Conservation (phyloP, 2,329 filamentous ascomycete genomes). For the Fusarium chlamydosporum region DNA sequence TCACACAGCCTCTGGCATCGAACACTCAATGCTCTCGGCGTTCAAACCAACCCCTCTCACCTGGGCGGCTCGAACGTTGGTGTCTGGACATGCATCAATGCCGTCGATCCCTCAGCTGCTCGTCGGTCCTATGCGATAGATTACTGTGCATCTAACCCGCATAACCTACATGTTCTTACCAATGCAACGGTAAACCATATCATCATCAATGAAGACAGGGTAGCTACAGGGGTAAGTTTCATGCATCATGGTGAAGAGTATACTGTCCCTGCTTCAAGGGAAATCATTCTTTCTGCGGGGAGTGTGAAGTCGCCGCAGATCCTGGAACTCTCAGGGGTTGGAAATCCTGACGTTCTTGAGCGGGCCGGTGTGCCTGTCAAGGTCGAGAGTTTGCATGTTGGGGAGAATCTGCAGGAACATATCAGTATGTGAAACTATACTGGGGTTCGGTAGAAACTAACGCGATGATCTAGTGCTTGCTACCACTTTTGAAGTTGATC, state of each 20-base stretch:
- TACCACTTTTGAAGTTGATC: conserved; percentile 62
- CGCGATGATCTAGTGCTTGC: conserved; percentile 55
- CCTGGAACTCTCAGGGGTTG: conserved; percentile 74
- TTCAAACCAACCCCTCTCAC: conserved; percentile 59
- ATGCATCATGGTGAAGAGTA: conserved; percentile 55
- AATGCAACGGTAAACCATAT: conserved; percentile 50
- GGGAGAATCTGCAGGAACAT: conserved; percentile 66
- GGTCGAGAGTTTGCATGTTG: conserved; percentile 61
- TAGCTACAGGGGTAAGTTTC: conserved; percentile 55
- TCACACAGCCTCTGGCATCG: conserved; percentile 64
- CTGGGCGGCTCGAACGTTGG: conserved; percentile 66
- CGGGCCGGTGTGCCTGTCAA: conserved; percentile 57
- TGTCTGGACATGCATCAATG: conserved; percentile 64
- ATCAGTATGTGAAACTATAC: conserved; percentile 44
- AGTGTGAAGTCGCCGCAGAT: conserved; percentile 69
- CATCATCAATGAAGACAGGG: conserved; percentile 41
- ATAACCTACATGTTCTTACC: conserved; percentile 60
- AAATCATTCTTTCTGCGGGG: conserved; percentile 73
- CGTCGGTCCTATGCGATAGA: conserved; percentile 64
- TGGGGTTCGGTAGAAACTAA: conserved; percentile 7
- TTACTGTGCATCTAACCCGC: conserved; percentile 59
- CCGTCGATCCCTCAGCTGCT: conserved; percentile 61
- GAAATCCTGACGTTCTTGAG: conserved; percentile 57
- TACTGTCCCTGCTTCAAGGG: conserved; percentile 59
- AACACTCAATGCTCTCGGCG: conserved; percentile 62